These are phyloP conservation scores for Hypoxylon rubiginosum DNA, from an alignment of 2,329 filamentous ascomycete species.

Conservation along the genomic window DNA sequence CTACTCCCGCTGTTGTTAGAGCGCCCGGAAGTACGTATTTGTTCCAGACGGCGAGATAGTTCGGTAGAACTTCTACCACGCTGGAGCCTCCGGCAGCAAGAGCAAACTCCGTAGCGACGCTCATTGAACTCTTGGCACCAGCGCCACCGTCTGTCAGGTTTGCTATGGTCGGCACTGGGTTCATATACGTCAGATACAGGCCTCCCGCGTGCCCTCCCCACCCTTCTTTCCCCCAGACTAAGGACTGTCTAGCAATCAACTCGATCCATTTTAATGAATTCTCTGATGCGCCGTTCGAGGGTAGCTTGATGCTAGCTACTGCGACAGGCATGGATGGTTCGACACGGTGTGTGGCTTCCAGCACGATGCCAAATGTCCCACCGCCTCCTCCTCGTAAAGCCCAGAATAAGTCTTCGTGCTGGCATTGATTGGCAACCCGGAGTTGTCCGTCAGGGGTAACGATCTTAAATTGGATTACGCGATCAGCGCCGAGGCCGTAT, in stretches of 20 bases:
- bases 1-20: conserved; percentile 30
- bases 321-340: conserved; percentile 55
- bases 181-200: conserved; percentile 44
- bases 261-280: conserved; percentile 50
- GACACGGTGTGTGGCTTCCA: conserved; percentile 58
- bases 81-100: conserved; percentile 39
- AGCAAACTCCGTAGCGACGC: conserved; percentile 35
- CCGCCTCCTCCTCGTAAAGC: conserved; percentile 64
- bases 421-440: conserved; percentile 50
- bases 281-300: conserved; percentile 45
- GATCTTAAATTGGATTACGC: conserved; percentile 49
- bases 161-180: conserved; percentile 36
- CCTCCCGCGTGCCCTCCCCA: conserved; percentile 45
- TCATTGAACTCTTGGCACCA: conserved; percentile 38
- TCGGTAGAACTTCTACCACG: conserved; percentile 38
- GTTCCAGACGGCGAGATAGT: conserved; percentile 41
- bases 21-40: conserved; percentile 41
- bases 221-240: conserved; percentile 43
- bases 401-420: conserved; percentile 62
- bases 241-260: conserved; percentile 38
- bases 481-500: conserved; percentile 49
- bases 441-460: conserved; percentile 45
- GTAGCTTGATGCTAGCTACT: conserved; percentile 45
- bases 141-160: conserved; percentile 36
- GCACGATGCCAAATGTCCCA: conserved; percentile 60